Evolutionary conservation across 1,139 yeast genomes (phyloP), one percentile per base, ranked within the genome.

Genomic region (Arxiozyma slooffiae): DNA sequence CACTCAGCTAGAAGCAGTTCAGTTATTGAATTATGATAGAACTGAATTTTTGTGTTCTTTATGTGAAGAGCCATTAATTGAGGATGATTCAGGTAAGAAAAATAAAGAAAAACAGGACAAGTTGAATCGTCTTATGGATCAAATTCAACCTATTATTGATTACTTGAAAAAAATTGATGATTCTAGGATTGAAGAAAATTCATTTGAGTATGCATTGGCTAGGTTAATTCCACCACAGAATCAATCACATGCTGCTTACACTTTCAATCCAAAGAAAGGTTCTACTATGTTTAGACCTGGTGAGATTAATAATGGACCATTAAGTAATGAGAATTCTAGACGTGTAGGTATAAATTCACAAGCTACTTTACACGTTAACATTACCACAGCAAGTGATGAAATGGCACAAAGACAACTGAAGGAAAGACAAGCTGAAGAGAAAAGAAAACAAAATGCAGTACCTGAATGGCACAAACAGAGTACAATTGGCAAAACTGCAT

Each of bases 381-480:
- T 92, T 66, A 85, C 97, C 5, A 90, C 96, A 1, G 88, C 68
- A 21, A 69, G 85, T 62, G 95, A 86, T 65, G 97, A 89, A 63
- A 81, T 82, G 55, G 78, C 80, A 57, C 82, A 78, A 60, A 74
- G 79, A 52, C 89, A 82, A 62, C 75, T 79, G 58, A 77, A 75
- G 64, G 85, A 79, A 58, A 77, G 79, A 63, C 90, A 83, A 60
- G 79, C 76, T 57, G 77, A 81, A 74, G 80, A 82, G 76, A 86
- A 84, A 66, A 78, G 90, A 65, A 85, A 86, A 64, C 96, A 90
- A 67, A 92, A 94, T 66, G 97, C 96, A 1, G 75, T 92, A 59
- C 98, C 99, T 11, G 82, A 95, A 23, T 92, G 99, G 99, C 96
- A 92, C 66, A 79, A 85, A 57, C 83, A 83, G 58, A 82, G 94